These are phyloP conservation scores for Luffa acutangula DNA, from an alignment of 306 rosid species.

Conservation along the genomic window DNA sequence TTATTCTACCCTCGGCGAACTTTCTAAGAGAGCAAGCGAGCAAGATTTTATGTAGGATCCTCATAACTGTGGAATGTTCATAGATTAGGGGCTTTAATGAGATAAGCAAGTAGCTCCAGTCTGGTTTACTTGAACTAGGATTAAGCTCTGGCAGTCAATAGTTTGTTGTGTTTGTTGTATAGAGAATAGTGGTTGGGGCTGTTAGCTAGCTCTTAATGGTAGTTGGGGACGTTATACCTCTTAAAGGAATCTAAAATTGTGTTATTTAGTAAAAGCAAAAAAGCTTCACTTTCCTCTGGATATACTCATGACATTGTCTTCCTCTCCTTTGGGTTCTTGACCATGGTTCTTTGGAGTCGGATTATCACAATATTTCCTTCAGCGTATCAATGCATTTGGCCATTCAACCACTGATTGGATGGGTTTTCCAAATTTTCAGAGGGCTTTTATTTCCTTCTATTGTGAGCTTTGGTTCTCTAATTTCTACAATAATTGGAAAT, in stretches of 20 bases:
- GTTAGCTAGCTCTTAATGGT: not conserved
- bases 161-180: not conserved
- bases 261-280: too few relatives aligned
- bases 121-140: not conserved
- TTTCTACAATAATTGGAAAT: slow-evolving; percentile 87
- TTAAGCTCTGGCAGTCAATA: not conserved
- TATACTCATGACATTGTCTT: too few relatives aligned
- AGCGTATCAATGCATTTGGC: not conserved
- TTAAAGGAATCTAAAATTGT: too few relatives aligned
- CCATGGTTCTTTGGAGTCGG: not conserved
- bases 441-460: not conserved
- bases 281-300: too few relatives aligned
- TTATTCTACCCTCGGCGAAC: too few relatives aligned
- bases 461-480: slow-evolving; percentile 36
- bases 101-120: not conserved
- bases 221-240: not conserved
- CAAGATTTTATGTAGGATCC: too few relatives aligned
- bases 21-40: too few relatives aligned
- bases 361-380: not conserved
- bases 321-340: not conserved
- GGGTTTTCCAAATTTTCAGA: not conserved
- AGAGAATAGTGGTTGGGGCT: not conserved
- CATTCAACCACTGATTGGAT: not conserved
- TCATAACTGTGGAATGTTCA: too few relatives aligned
- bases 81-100: too few relatives aligned